Evolutionary conservation across 305 asterid species (phyloP).

Genomic region (Fraxinus floribunda): DNA sequence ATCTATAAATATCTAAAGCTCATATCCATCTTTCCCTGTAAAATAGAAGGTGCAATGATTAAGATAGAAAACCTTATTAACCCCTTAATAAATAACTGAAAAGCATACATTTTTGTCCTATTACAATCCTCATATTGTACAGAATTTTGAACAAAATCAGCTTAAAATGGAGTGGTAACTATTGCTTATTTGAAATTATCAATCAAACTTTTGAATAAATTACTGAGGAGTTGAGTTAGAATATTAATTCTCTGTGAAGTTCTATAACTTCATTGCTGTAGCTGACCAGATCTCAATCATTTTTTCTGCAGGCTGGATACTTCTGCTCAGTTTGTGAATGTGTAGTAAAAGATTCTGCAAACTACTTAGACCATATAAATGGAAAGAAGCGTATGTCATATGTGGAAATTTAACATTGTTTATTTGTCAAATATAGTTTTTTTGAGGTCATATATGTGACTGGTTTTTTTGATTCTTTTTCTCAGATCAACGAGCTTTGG

Average conservation of each 20-base stretch:
- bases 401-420: constrained; percentile 9
- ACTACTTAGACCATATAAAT: constrained; percentile 96
- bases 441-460: constrained; percentile 5
- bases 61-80: not conserved
- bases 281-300: constrained; percentile 14
- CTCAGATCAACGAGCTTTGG: constrained; percentile 97
- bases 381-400: constrained; percentile 91
- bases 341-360: constrained; percentile 94
- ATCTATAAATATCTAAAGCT: not conserved
- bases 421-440: constrained; percentile 6
- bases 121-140: constrained; percentile 1
- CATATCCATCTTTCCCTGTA: not conserved
- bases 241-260: not conserved
- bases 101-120: constrained; percentile 5
- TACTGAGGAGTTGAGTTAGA: constrained; percentile 10
- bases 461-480: constrained; percentile 16
- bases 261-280: constrained; percentile 6
- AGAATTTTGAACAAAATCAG: not conserved
- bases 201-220: constrained; percentile 3
- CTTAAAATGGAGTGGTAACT: constrained; percentile 9
- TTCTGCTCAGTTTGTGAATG: constrained; percentile 92
- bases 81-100: not conserved
- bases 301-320: constrained; percentile 87
- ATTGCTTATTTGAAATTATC: constrained; percentile 7
- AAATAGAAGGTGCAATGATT: not conserved